A percentile compares a stretch with the other conserved stretches of the same genome.
Conservation (phyloP, 2,329 filamentous ascomycete genomes). For the Lecanicillium sp. region DNA sequence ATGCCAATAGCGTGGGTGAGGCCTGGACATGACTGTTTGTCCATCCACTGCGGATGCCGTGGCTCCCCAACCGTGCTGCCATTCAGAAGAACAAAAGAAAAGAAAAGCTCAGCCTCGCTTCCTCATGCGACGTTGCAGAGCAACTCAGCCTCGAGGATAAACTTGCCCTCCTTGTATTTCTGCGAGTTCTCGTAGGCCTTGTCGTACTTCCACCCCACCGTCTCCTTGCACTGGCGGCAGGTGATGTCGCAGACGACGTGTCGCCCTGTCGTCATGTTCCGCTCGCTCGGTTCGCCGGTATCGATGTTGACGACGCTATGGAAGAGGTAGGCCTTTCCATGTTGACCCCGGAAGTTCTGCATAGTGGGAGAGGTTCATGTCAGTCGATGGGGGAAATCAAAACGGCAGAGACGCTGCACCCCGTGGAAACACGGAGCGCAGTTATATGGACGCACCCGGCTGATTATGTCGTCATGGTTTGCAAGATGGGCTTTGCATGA, state of each 20-base stretch:
- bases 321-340: constrained; percentile 97
- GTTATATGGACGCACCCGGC: constrained; percentile 56
- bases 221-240: constrained; percentile 85
- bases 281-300: constrained; percentile 76
- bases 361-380: too few species aligned
- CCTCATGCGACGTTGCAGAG: constrained; percentile 65
- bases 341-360: constrained; percentile 95
- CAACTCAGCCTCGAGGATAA: constrained; percentile 87
- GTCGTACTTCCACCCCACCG: constrained; percentile 98
- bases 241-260: constrained; percentile 91
- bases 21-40: too few species aligned
- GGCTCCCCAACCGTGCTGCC: too few species aligned
- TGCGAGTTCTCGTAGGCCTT: constrained; percentile 87
- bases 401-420: too few species aligned
- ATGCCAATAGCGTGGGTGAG: too few species aligned
- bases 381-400: too few species aligned
- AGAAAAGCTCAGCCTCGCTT: not conserved
- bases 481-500: constrained; percentile 92
- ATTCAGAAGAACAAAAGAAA: not conserved
- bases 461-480: constrained; percentile 94
- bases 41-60: too few species aligned
- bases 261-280: constrained; percentile 94
- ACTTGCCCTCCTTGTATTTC: constrained; percentile 99
- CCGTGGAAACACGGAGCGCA: not conserved
- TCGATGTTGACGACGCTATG: constrained; percentile 88